A percentile compares a stretch with the other conserved stretches of the same genome.
Conservation (phyloP, 106 monocot species). For the Platanthera zijinensis region DNA sequence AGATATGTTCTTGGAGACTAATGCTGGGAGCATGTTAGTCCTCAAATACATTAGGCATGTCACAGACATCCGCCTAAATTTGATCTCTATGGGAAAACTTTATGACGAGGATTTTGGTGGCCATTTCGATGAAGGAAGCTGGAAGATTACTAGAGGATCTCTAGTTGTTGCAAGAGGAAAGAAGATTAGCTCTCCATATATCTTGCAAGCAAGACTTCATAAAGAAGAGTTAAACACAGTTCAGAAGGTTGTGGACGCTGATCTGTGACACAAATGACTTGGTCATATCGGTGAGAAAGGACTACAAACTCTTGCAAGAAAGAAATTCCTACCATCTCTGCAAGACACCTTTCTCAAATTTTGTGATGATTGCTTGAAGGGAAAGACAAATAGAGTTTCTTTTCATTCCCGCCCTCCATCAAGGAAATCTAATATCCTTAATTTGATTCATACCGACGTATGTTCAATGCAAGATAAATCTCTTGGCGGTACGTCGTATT, state of each 20-base stretch:
- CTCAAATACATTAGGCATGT: neutral
- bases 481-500: neutral
- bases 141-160: neutral
- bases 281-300: slow-evolving; percentile 9
- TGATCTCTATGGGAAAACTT: neutral
- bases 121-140: neutral
- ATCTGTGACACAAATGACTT: neutral
- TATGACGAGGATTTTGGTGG: neutral
- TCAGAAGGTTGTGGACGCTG: neutral
- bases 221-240: neutral
- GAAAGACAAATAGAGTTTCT: too few species aligned
- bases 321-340: neutral
- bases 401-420: too few species aligned
- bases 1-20: neutral
- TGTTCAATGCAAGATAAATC: too few species aligned
- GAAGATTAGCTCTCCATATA: neutral
- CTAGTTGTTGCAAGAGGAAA: neutral
- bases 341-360: neutral
- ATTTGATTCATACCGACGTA: neutral
- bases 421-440: too few species aligned
- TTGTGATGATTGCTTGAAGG: too few species aligned
- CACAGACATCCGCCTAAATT: neutral
- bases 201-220: neutral
- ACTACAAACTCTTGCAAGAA: neutral
- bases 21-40: neutral